Conservation (phyloP, 1,284 basidiomycete species). For the Microbotryum intermedium region DNA sequence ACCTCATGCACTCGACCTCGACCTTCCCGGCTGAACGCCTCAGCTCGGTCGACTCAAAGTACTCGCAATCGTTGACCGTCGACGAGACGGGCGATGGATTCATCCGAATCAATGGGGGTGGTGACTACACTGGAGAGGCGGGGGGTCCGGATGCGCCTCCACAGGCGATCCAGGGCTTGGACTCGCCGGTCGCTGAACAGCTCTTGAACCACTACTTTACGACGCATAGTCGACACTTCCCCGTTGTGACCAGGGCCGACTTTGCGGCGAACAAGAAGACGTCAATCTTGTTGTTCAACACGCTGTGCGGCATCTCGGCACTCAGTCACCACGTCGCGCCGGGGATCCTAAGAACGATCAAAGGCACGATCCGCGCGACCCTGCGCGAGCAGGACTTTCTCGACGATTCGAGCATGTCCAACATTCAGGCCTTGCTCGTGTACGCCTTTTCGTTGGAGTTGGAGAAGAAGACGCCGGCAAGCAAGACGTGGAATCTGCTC, state of each 20-base stretch:
- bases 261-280: conserved; percentile 63
- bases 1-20: conserved; percentile 72
- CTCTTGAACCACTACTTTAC: conserved; percentile 72
- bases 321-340: conserved; percentile 74
- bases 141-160: conserved; percentile 30
- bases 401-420: conserved; percentile 72
- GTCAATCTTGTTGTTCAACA: conserved; percentile 73
- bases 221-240: conserved; percentile 73
- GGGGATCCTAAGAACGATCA: conserved; percentile 72
- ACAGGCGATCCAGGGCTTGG: conserved; percentile 26
- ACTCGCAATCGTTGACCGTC: conserved; percentile 44
- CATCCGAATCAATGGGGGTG: conserved; percentile 55
- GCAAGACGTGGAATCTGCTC: conserved; percentile 38
- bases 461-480: conserved; percentile 39
- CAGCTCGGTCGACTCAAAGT: conserved; percentile 40
- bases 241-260: conserved; percentile 76
- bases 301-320: conserved; percentile 84
- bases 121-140: conserved; percentile 16
- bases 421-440: conserved; percentile 81
- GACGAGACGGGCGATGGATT: conserved; percentile 69
- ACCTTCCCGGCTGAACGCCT: conserved; percentile 68
- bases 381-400: conserved; percentile 76
- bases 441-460: conserved; percentile 59
- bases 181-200: conserved; percentile 27
- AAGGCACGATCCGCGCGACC: conserved; percentile 55